Percentiles rank a stretch among this genome's conserved stretches.
Conservation (phyloP, 805 yeast species). For the Ogataea pini region DNA sequence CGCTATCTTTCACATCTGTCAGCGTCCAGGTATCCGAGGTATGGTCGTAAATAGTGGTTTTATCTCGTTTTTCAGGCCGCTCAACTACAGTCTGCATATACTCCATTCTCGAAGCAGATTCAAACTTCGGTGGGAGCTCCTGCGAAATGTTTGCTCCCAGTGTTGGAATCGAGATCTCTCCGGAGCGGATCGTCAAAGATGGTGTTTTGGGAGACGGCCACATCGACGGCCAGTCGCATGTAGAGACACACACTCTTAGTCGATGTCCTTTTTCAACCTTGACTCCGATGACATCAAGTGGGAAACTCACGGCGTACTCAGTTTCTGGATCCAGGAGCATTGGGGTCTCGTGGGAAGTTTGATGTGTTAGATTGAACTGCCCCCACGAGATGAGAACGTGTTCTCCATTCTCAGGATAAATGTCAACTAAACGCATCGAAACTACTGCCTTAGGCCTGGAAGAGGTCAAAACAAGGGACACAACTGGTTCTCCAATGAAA, state of each 20-base stretch:
- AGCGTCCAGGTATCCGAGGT: conserved; percentile 36
- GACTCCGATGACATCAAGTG: conserved; percentile 42
- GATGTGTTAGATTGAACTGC: conserved; percentile 41
- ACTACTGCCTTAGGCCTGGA: conserved; percentile 39
- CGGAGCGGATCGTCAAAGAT: conserved; percentile 32
- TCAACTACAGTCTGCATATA: conserved; percentile 25
- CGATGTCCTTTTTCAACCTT: conserved; percentile 37
- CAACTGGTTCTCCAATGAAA: conserved; percentile 39
- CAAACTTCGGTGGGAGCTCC: not conserved
- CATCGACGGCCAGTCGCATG: conserved; percentile 48
- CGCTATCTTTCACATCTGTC: conserved; percentile 38
- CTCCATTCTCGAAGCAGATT: not conserved
- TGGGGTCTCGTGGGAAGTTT: conserved; percentile 42
- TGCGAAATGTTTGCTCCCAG: not conserved
- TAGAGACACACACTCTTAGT: conserved; percentile 40
- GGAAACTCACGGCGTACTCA: conserved; percentile 35
- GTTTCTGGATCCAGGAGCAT: conserved; percentile 32
- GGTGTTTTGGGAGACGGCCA: conserved; percentile 47
- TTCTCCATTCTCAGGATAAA: conserved; percentile 36
- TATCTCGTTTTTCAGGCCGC: conserved; percentile 25
- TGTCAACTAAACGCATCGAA: conserved; percentile 40
- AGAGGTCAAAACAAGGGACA: conserved; percentile 34
- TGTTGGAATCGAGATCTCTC: conserved; percentile 33
- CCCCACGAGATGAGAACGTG: conserved; percentile 45
- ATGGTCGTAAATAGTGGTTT: conserved; percentile 31